Evolutionary conservation across 306 rosid species (phyloP), one percentile per base, ranked within the genome.

Genomic region (Ormosia semicastrata): DNA sequence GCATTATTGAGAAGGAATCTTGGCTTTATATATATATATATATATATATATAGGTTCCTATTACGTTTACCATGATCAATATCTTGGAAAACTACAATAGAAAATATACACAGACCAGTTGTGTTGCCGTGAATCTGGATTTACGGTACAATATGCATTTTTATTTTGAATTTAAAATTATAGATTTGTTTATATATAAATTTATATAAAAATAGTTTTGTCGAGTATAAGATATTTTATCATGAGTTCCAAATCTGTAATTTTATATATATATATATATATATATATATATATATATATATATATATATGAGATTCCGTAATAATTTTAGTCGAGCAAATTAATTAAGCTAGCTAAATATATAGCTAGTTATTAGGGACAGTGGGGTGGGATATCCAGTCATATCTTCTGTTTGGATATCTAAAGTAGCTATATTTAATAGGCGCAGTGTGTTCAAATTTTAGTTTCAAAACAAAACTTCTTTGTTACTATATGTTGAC

Each of bases 401-500:
- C 13, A 4, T 40, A 47, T 46, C 36, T 71, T 60, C 40, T 71
- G 24, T 5, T 58, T 13, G 12, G 41, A 29, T 59, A 54, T 71
- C 41, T 60, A 47, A 18, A 58, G 18, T 18, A 47, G 54, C 44
- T 44, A 72, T 81, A 39, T 24, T 37, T 62, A 50, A 66, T 60
- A 71, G 43, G 64, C 24, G 24, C 24, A 24, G 9, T 60, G 10
- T 58, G 71, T 58, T 76, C 50, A 44, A 39, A 24, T 64, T 46
- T 7, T 47, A 56, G 66, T 34, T 46, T 40, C n/a, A 9, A 81
- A 82, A 67, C 66, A 47, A 75, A 24, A 67, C 66, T 52, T 59
- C 17, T 66, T 37, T 46, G 52, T 32, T 8, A 29, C 75, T 73
- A 54, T 64, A 85, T 85, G 76, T 85, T 85, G 88, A 85, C 88